Evolutionary conservation across 2,329 filamentous ascomycete species (phyloP).

Genomic region (Knufia fluminis): DNA sequence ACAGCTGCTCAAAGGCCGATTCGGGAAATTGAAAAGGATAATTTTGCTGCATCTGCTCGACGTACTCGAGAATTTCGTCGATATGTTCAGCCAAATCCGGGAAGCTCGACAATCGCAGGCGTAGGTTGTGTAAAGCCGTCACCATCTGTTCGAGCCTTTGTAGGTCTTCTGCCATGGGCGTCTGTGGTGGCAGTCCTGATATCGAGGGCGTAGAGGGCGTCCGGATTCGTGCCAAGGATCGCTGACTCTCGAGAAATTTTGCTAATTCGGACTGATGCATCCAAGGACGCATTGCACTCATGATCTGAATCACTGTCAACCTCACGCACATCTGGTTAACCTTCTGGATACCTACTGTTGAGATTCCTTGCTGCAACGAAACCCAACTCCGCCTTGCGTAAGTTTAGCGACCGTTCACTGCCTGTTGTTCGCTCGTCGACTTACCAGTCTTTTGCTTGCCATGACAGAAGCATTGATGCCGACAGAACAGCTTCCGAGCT

Average conservation of each 20-base stretch:
- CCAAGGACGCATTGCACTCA: constrained; percentile 85
- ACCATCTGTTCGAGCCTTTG: constrained; percentile 59
- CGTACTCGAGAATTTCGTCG: constrained; percentile 60
- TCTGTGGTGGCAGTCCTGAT: constrained; percentile 15
- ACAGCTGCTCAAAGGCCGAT: constrained; percentile 82
- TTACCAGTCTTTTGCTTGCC: constrained; percentile 95
- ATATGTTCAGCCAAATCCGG: constrained; percentile 61
- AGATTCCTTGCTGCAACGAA: constrained; percentile 83
- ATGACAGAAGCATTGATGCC: constrained; percentile 82
- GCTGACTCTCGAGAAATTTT: constrained; percentile 33
- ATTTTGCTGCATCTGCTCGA: constrained; percentile 63
- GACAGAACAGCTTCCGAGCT: constrained; percentile 89
- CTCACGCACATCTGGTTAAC: background rate
- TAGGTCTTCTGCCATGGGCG: constrained; percentile 49
- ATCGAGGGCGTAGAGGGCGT: constrained; percentile 28
- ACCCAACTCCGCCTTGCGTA: constrained; percentile 74
- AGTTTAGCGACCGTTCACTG: constrained; percentile 27
- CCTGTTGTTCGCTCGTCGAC: constrained; percentile 28
- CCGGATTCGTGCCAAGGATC: constrained; percentile 29
- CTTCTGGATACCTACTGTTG: constrained; percentile 54
- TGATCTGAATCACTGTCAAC: constrained; percentile 49
- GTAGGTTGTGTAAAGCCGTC: constrained; percentile 48
- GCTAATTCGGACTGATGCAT: constrained; percentile 68
- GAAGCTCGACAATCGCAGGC: constrained; percentile 58
- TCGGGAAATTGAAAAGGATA: constrained; percentile 61